phyloP scores from a whole-genome alignment of 2,329 filamentous ascomycete genomes.

The Microsporum audouinii region DNA sequence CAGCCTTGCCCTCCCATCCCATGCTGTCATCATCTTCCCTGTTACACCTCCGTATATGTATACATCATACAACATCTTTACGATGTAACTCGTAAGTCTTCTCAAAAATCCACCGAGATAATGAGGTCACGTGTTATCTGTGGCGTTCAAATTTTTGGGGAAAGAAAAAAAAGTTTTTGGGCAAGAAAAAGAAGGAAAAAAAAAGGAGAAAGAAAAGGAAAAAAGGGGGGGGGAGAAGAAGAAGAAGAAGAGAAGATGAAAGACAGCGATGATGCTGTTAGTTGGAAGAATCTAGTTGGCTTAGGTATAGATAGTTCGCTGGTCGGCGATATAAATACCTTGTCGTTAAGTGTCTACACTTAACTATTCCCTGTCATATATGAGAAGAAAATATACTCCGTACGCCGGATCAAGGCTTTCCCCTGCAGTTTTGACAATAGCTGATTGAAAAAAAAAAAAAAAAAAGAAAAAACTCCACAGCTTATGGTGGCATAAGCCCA shows the following conservation, averaged over 20 bases:
- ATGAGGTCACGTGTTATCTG: background rate
- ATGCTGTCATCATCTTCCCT: background rate
- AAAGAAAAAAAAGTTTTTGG: background rate
- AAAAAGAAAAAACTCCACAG: background rate
- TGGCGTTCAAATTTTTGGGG: conserved; percentile 1
- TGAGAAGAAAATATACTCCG: too few relatives aligned
- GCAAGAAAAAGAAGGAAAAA: background rate
- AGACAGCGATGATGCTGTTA: background rate
- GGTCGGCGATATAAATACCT: background rate
- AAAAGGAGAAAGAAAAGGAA: background rate
- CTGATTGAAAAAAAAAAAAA: too few relatives aligned
- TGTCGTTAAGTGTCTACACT: too few relatives aligned
- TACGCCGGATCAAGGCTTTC: background rate
- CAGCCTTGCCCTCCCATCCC: background rate
- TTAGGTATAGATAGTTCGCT: background rate
- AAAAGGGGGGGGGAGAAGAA: background rate
- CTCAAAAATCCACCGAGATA: background rate
- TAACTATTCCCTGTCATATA: too few relatives aligned
- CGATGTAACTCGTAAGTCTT: background rate
- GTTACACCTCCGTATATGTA: background rate
- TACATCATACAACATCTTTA: background rate
- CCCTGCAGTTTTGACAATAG: background rate
- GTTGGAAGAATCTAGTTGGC: background rate
- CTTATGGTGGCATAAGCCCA: background rate
- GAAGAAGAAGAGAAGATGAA: background rate